phyloP scores from a whole-genome alignment of 495 filamentous ascomycete genomes.

The Neurospora sp. region DNA sequence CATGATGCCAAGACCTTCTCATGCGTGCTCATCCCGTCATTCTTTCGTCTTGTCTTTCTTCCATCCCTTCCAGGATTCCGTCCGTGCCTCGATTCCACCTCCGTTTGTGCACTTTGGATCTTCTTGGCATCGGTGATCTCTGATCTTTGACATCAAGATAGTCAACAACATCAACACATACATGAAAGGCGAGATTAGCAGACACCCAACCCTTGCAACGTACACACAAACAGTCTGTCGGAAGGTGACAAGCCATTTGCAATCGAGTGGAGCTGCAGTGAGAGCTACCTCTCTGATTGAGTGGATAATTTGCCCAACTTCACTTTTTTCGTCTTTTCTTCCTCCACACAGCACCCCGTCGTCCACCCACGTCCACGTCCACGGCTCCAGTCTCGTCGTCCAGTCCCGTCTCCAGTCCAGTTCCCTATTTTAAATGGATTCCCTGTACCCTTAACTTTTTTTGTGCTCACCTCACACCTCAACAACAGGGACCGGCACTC shows the following conservation, averaged over 20 bases:
- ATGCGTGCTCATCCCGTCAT: background rate
- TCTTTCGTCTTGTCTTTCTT: background rate
- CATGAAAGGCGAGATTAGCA: background rate
- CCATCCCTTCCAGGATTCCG: background rate
- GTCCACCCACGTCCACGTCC: background rate
- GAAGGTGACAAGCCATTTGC: background rate
- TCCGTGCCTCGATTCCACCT: background rate
- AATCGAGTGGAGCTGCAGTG: background rate
- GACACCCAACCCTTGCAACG: no score
- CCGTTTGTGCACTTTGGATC: background rate
- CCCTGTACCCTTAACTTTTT: background rate
- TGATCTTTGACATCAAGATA: background rate
- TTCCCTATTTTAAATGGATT: background rate
- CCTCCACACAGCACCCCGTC: background rate
- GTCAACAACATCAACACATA: background rate
- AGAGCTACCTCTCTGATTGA: background rate
- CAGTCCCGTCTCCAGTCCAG: background rate
- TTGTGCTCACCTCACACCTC: background rate
- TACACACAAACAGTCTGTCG: background rate
- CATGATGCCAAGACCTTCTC: background rate
- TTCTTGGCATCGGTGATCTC: background rate
- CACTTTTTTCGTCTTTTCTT: background rate
- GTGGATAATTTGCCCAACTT: background rate
- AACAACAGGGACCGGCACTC: background rate
- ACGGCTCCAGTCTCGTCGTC: background rate